Evolutionary conservation across 805 yeast genomes (phyloP), one percentile per base, ranked within the genome.

Genomic region (Yamadazyma paraphyllophila): DNA sequence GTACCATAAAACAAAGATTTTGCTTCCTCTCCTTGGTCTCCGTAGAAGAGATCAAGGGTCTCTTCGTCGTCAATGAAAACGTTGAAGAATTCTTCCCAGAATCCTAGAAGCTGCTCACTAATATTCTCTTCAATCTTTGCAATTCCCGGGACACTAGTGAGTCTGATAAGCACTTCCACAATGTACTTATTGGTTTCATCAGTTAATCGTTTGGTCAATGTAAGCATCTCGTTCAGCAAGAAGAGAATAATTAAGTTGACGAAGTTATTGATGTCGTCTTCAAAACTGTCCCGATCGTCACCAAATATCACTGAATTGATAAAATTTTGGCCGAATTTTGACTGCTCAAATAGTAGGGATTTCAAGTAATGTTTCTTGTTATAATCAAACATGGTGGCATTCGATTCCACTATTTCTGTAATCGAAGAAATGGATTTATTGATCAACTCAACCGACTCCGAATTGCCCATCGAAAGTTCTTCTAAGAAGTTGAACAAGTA

Each of bases 61-160:
- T 74, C 78, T 29, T 64, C 65, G 49, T 81, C 83, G 53, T 73
- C 80, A 32, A 69, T 60, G 50, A 77, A 79, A 1, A 74, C 66
- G 46, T 83, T 89, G 6, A 82, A 76, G 27, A 85, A 63, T 44
- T 81, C 83, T 40, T 77, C 73, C 95, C 95, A 87, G 56, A 86
- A 83, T 29, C 79, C 77, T 7, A 83, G 69, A 56, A 85, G 73
- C 46, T 66, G 64, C 14, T 69, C 76, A 41, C 73, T 67, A 7
- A 83, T 67, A 12, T 63, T 60, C 59, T 86, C 95, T 32, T 85
- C 85, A 1, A 69, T 53, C 2, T 82, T 70, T 0, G 94, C 85
- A 5, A 61, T 49, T 2, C 83, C 79, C 1, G 83, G 81, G 42
- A 76, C 74, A 47, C 76, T 72, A 0, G 90, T 79, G 41, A 86